Base-by-base conservation (phyloP, 805 yeast species). In the Naumovozyma dairenensis region DNA sequence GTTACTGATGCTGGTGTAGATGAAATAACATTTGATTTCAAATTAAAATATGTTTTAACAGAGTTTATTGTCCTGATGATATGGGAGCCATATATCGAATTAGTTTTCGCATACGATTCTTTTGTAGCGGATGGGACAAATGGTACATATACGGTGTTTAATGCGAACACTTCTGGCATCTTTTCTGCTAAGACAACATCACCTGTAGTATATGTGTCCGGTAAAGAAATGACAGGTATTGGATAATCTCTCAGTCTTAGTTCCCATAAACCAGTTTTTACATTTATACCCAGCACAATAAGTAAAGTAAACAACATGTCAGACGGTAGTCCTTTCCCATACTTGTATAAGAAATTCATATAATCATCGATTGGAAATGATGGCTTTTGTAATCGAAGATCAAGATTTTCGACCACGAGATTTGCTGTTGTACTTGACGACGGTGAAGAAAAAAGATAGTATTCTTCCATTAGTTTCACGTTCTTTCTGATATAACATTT, bases 31-130 rank as follows among this genome's bases (percentile, higher is more conserved):
- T 55, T 42, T 16, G 74, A 66, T 10, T 61, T 54, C 37, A 75
- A 44, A 43, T 76, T 72, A 20, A 72, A 57, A 52, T 65, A 67
- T 25, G 71, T 60, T 42, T 78, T 78, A 15, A 78, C 67, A 1
- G 80, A 74, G 3, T 80, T 74, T 51, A 78, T 60, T 0, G 85
- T 77, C 44, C 85, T 65, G 1, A 77, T 67, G 10, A 77, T 65
- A 40, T 65, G 67, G 2, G 69, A 66, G 0, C 79, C 75, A 52
- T 74, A 78, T 34, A 77, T 65, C 25, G 67, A 70, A 44, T 73
- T 75, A 1, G 37, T 39, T 6, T 49, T 54, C 4, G 46, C 35
- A 29, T 57, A 63, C 16, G 57, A 55, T 2, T 59, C 55, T 1
- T 27, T 28, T 1, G 31, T 27, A 5, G 66, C 66, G 20, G 71